These are phyloP conservation scores for Candida silvatica DNA, from an alignment of 805 yeast genomes.

Conservation along the genomic window DNA sequence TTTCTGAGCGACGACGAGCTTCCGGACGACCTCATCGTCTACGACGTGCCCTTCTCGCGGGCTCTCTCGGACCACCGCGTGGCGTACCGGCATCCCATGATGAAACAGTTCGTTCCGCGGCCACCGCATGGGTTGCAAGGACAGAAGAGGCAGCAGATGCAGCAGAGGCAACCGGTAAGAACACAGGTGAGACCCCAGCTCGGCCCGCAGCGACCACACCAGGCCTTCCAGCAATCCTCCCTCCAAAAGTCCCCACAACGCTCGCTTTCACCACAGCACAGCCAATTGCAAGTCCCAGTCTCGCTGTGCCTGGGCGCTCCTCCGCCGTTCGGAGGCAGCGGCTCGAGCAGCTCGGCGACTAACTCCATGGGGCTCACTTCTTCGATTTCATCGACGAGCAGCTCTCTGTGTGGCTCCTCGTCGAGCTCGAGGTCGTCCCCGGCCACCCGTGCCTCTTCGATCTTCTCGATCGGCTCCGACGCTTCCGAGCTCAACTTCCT, in stretches of 20 bases:
- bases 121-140: neutral
- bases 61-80: slow-evolving; percentile 29
- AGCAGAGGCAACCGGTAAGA: too few species aligned
- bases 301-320: too few species aligned
- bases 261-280: neutral
- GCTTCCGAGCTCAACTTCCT: slow-evolving; percentile 16
- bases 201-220: too few species aligned
- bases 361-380: too few species aligned
- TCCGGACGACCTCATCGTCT: slow-evolving; percentile 44
- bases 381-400: too few species aligned
- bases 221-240: too few species aligned
- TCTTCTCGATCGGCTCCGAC: slow-evolving; percentile 30
- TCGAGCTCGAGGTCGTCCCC: slow-evolving; percentile 19
- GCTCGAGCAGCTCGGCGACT: neutral
- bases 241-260: too few species aligned
- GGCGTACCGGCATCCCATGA: too few species aligned
- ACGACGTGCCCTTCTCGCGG: slow-evolving; percentile 54
- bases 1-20: slow-evolving; percentile 42
- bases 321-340: too few species aligned
- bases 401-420: too few species aligned
- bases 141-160: neutral
- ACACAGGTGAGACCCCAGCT: too few species aligned
- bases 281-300: neutral
- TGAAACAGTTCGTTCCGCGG: neutral
- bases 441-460: slow-evolving; percentile 35